Evolutionary conservation across 176 grass and related monocot genomes (phyloP).

Genomic region (Lolium perenne): DNA sequence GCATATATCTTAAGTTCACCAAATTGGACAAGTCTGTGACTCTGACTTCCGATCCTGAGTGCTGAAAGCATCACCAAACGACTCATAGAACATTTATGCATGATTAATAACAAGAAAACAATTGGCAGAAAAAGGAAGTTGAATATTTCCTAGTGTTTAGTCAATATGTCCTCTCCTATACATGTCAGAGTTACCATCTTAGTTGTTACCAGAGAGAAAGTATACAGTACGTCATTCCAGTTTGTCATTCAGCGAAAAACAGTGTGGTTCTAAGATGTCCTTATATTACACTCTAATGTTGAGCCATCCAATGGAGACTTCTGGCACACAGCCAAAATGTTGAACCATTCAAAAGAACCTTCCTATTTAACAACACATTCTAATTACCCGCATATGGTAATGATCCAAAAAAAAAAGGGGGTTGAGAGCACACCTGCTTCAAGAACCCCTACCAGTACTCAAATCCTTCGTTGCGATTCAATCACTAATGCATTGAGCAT

Average conservation of each 20-base stretch:
- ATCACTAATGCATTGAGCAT: slow-evolving; percentile 88
- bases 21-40: not conserved
- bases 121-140: not conserved
- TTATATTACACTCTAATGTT: slow-evolving; percentile 57
- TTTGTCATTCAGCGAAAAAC: slow-evolving; percentile 43
- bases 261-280: slow-evolving; percentile 49
- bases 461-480: slow-evolving; percentile 77
- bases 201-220: slow-evolving; percentile 46
- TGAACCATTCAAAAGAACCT: slow-evolving; percentile 51
- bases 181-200: slow-evolving; percentile 38
- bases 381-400: slow-evolving; percentile 49
- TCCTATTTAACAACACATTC: slow-evolving; percentile 55
- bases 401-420: slow-evolving; percentile 49
- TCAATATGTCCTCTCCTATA: slow-evolving; percentile 35
- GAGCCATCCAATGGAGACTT: slow-evolving; percentile 37
- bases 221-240: slow-evolving; percentile 38
- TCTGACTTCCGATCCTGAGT: not conserved
- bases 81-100: slow-evolving; percentile 21
- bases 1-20: not conserved
- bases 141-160: slow-evolving; percentile 12
- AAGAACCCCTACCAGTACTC: slow-evolving; percentile 55
- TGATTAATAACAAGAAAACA: not conserved
- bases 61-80: not conserved
- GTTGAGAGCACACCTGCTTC: slow-evolving; percentile 57
- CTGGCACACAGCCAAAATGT: slow-evolving; percentile 33